These are phyloP conservation scores for Phytopythium boreale DNA, from an alignment of 352 stramenopile genomes.

Conservation along the genomic window DNA sequence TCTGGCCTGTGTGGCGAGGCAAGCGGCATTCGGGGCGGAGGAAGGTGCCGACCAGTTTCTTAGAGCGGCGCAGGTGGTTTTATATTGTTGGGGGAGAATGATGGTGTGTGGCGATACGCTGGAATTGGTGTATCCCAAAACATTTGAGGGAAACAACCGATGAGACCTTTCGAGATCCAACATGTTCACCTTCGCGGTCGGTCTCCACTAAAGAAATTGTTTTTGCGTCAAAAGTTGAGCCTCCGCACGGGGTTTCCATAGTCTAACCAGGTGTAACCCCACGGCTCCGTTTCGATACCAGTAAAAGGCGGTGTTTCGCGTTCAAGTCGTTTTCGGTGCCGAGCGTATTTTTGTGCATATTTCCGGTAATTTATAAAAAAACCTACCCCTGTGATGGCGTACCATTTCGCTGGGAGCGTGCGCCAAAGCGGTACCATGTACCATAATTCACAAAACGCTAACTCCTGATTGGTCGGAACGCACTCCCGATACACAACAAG, in stretches of 20 bases:
- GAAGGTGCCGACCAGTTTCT: not conserved
- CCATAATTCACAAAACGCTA: not conserved
- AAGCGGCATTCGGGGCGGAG: not conserved
- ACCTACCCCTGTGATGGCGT: not conserved
- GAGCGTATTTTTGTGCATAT: not conserved
- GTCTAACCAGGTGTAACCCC: not conserved
- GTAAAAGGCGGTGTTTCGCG: too few species aligned
- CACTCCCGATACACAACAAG: not conserved
- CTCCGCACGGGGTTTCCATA: not conserved
- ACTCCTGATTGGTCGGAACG: not conserved
- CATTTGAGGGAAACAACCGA: not conserved
- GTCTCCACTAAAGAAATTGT: not conserved
- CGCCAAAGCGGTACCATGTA: not conserved
- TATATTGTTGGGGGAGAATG: not conserved
- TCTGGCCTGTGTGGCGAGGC: not conserved
- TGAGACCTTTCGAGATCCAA: conserved; percentile 1
- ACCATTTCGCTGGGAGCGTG: not conserved
- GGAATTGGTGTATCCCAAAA: not conserved
- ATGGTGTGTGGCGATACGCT: not conserved
- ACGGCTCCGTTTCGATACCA: too few species aligned
- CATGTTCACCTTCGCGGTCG: too few species aligned
- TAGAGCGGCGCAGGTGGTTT: not conserved
- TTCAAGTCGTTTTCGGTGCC: not conserved
- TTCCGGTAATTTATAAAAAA: not conserved
- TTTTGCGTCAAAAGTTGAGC: not conserved